Conservation (phyloP, 169 alveolate species). For the Plasmodium yoelii region DNA sequence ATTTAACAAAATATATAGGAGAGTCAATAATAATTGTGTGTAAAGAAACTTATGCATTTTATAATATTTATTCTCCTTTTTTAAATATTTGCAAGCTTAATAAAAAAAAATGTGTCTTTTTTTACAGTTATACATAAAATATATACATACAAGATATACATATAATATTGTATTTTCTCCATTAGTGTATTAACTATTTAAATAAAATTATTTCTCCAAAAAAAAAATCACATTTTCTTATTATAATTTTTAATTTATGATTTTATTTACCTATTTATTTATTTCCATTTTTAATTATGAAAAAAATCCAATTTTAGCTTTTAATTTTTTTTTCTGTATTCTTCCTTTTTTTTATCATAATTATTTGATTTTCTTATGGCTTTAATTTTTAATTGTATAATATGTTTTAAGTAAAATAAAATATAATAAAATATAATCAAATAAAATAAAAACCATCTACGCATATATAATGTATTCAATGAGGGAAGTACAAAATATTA, state of each 20-base stretch:
- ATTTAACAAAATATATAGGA: no score
- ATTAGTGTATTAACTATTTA: background rate
- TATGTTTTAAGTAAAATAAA: background rate
- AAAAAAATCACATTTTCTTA: background rate
- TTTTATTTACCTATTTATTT: background rate
- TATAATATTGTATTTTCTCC: no score
- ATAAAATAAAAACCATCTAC: background rate
- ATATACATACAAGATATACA: no score
- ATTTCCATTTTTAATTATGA: constrained; percentile 1
- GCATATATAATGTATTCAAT: background rate
- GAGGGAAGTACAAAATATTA: no score
- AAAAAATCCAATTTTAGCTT: constrained; percentile 1
- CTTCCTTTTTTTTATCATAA: background rate
- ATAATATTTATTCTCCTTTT: background rate
- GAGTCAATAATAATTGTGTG: background rate
- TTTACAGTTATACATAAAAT: background rate
- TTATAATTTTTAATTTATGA: background rate
- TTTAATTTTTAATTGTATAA: constrained; percentile 4
- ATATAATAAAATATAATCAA: no score
- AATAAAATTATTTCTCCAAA: background rate
- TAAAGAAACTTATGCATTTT: background rate
- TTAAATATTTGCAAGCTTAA: constrained; percentile 14
- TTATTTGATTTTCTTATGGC: background rate
- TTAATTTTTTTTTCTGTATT: background rate
- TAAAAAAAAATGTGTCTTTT: constrained; percentile 1